phyloP scores from a whole-genome alignment of 106 monocot genomes.

The Phalaenopsis aphrodite region DNA sequence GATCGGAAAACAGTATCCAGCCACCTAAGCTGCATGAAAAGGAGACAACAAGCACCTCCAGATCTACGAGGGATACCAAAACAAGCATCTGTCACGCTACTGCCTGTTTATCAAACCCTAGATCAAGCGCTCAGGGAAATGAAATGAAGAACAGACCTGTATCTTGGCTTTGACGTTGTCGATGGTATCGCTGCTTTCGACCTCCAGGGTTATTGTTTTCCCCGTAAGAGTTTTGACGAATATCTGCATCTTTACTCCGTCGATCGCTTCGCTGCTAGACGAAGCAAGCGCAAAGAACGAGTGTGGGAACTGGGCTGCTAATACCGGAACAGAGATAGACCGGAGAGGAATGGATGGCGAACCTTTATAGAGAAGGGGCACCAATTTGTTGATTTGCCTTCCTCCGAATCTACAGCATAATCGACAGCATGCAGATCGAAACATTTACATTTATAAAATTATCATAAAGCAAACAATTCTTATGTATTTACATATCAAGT shows the following conservation, averaged over 20 bases:
- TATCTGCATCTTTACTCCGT: constrained; percentile 50
- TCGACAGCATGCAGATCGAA: too few species aligned
- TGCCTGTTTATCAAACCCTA: not conserved
- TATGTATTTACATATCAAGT: too few species aligned
- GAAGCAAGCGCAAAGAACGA: not conserved
- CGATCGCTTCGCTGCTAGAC: not conserved
- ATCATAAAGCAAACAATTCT: too few species aligned
- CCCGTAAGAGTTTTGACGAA: constrained; percentile 89
- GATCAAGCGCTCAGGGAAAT: not conserved
- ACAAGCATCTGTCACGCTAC: not conserved
- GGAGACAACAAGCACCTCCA: not conserved
- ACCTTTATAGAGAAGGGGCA: too few species aligned
- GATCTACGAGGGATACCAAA: not conserved
- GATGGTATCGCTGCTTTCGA: constrained; percentile 84
- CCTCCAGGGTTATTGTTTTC: constrained; percentile 85
- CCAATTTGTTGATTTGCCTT: too few species aligned
- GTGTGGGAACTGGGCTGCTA: not conserved
- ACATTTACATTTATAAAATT: too few species aligned
- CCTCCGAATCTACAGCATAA: too few species aligned
- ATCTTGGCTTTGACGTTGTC: constrained; percentile 95
- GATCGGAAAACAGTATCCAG: not conserved
- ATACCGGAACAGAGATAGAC: not conserved
- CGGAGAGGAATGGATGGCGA: not conserved
- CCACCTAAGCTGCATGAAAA: not conserved
- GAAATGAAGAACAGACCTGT: constrained; percentile 24